Evolutionary conservation across 2,329 filamentous ascomycete species (phyloP).

Genomic region (Plectosphaerella plurivora): DNA sequence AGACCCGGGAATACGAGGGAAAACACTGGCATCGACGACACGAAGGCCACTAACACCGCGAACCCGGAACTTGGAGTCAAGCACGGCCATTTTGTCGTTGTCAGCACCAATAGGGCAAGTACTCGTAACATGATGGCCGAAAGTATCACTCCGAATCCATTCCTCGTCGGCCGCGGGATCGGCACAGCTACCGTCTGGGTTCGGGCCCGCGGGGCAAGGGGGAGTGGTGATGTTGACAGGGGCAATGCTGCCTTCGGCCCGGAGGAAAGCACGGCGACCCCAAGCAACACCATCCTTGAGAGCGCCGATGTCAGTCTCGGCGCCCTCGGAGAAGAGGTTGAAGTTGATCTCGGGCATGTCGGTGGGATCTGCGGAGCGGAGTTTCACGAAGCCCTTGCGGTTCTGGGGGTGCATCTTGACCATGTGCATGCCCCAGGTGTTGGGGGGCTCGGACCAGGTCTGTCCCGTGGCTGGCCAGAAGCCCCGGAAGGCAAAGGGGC

Average conservation of each 20-base stretch:
- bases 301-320: constrained; percentile 37
- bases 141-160: constrained; percentile 17
- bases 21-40: constrained; percentile 59
- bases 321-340: constrained; percentile 47
- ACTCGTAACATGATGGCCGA: constrained; percentile 54
- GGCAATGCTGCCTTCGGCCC: not conserved
- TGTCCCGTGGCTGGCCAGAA: constrained; percentile 6
- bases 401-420: constrained; percentile 39
- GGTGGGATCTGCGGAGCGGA: constrained; percentile 55
- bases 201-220: not conserved
- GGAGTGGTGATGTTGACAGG: not conserved
- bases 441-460: constrained; percentile 1
- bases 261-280: constrained; percentile 3
- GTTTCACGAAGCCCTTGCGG: constrained; percentile 53
- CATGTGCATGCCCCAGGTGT: constrained; percentile 1
- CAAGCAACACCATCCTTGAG: constrained; percentile 27
- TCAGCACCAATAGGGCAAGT: constrained; percentile 53
- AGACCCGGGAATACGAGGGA: constrained; percentile 17
- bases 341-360: constrained; percentile 61
- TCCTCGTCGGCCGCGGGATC: constrained; percentile 2
- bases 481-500: constrained; percentile 41
- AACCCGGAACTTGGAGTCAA: constrained; percentile 55
- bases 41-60: constrained; percentile 49
- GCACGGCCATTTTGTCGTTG: constrained; percentile 49
- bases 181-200: constrained; percentile 3